phyloP scores from a whole-genome alignment of 169 alveolate genomes.

The Plasmodium inui region DNA sequence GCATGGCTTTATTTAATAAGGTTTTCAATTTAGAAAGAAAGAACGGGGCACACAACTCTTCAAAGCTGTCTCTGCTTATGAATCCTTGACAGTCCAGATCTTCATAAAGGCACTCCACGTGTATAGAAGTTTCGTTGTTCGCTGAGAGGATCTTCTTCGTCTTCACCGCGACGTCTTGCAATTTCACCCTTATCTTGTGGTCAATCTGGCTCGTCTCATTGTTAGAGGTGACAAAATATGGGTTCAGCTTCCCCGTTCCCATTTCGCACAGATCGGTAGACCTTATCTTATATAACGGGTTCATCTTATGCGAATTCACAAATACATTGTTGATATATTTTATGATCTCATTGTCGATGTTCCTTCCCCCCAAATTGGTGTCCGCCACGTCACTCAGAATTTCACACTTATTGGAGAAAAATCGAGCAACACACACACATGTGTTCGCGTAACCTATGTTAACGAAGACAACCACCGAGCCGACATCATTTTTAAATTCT shows the following conservation, averaged over 20 bases:
- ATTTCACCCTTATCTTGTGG: constrained; percentile 93
- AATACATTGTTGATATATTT: constrained; percentile 91
- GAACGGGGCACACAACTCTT: constrained; percentile 88
- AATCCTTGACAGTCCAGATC: constrained; percentile 92
- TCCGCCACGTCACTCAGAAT: constrained; percentile 94
- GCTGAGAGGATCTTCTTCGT: constrained; percentile 97
- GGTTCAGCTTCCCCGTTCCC: constrained; percentile 69
- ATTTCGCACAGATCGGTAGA: constrained; percentile 31
- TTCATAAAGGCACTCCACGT: constrained; percentile 95
- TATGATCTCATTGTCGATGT: constrained; percentile 93
- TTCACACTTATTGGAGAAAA: constrained; percentile 90
- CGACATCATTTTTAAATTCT: constrained; percentile 91
- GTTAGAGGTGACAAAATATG: neutral
- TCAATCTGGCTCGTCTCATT: constrained; percentile 31
- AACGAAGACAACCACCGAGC: constrained; percentile 95
- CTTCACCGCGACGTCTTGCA: constrained; percentile 95
- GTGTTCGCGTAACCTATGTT: constrained; percentile 96
- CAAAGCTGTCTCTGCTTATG: constrained; percentile 93
- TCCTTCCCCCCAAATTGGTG: constrained; percentile 96
- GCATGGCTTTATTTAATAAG: constrained; percentile 80
- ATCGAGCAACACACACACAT: constrained; percentile 91
- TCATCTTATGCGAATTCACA: constrained; percentile 89
- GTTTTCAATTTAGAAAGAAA: constrained; percentile 82
- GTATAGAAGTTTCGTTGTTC: constrained; percentile 93
- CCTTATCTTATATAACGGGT: constrained; percentile 87